Evolutionary conservation across 2,329 filamentous ascomycete species (phyloP).

Genomic region (Bipolaris cookei): DNA sequence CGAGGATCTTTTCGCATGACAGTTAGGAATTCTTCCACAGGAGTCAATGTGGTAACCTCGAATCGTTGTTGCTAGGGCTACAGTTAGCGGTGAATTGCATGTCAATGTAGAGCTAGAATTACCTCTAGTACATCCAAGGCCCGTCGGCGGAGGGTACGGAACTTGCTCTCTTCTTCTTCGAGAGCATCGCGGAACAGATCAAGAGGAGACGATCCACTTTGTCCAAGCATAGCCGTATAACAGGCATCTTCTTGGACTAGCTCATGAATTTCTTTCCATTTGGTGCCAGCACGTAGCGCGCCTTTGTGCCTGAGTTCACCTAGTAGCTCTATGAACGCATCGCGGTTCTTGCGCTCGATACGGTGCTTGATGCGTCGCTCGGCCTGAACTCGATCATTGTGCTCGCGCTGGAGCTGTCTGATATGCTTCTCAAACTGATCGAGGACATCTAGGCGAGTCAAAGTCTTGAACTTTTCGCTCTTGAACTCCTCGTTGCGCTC

Average conservation of each 20-base stretch:
- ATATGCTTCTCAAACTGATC: slow-evolving; percentile 95
- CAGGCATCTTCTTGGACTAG: slow-evolving; percentile 80
- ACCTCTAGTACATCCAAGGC: slow-evolving; percentile 89
- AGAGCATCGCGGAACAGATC: slow-evolving; percentile 96
- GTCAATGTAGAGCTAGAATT: slow-evolving; percentile 49
- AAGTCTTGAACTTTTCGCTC: slow-evolving; percentile 79
- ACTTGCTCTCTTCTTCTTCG: slow-evolving; percentile 89
- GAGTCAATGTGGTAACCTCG: slow-evolving; percentile 85
- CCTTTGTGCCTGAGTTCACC: slow-evolving; percentile 74
- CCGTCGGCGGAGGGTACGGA: slow-evolving; percentile 80
- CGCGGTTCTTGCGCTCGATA: slow-evolving; percentile 83
- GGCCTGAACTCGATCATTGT: slow-evolving; percentile 89
- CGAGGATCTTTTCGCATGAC: slow-evolving; percentile 85
- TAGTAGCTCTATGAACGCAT: slow-evolving; percentile 77
- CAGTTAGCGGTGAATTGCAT: slow-evolving; percentile 12
- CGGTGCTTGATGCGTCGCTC: slow-evolving; percentile 82
- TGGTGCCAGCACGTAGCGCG: slow-evolving; percentile 86
- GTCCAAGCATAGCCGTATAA: slow-evolving; percentile 82
- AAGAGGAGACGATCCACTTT: slow-evolving; percentile 81
- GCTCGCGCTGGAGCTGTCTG: slow-evolving; percentile 85
- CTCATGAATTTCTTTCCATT: slow-evolving; percentile 83
- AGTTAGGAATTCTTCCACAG: slow-evolving; percentile 84
- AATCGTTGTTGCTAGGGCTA: slow-evolving; percentile 78
- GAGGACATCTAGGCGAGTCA: slow-evolving; percentile 89
- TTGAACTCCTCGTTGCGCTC: slow-evolving; percentile 78